A percentile compares a stretch with the other conserved stretches of the same genome.
Conservation (phyloP, 2,329 filamentous ascomycete genomes). For the Fusarium miscanthi region DNA sequence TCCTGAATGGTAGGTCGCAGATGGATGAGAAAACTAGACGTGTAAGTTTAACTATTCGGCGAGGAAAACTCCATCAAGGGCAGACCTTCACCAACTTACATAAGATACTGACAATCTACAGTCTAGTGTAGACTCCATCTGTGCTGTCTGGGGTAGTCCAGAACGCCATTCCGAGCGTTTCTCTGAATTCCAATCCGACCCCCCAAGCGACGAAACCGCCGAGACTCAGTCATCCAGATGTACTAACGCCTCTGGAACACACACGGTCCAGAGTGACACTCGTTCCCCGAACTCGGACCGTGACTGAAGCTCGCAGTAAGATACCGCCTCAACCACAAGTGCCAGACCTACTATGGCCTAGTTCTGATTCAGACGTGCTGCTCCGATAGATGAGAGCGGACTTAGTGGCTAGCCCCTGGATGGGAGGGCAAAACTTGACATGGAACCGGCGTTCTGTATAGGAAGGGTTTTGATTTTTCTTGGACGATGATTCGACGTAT, state of each 20-base stretch:
- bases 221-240: no score
- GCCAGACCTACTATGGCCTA: not conserved
- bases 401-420: not conserved
- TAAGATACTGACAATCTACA: not conserved
- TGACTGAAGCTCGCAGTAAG: not conserved
- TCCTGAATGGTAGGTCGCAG: not conserved
- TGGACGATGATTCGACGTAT: not conserved
- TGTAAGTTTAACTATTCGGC: not conserved
- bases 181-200: rapidly evolving
- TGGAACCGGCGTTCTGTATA: not conserved
- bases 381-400: not conserved
- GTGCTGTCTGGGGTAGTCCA: not conserved
- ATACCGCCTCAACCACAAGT: no score
- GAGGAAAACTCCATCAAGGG: not conserved
- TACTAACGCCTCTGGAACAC: rapidly evolving
- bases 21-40: no score
- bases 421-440: not conserved
- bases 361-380: not conserved
- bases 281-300: not conserved
- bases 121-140: not conserved
- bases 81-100: not conserved
- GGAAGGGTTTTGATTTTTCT: not conserved
- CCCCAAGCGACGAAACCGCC: not conserved
- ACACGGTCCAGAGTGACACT: not conserved
- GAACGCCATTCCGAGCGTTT: not conserved